Evolutionary conservation across 441 rosid species (phyloP).

Genomic region (Populus hybrid): DNA sequence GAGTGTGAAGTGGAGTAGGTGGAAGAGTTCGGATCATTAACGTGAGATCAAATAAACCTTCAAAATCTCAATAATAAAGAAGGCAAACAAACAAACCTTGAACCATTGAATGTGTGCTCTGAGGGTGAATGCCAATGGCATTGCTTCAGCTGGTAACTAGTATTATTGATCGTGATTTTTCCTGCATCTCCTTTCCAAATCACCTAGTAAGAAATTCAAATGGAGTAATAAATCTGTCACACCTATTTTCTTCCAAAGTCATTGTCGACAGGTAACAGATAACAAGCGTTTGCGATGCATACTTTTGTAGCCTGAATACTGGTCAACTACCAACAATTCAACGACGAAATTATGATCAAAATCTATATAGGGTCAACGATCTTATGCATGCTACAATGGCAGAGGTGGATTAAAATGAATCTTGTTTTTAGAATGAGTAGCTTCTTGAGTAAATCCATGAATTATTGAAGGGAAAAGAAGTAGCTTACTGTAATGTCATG

Average conservation of each 20-base stretch:
- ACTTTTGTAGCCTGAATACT: not conserved
- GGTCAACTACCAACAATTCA: not conserved
- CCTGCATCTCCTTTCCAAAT: slow-evolving; percentile 45
- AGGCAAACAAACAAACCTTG: slow-evolving; percentile 26
- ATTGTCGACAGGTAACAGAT: not conserved
- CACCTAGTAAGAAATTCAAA: slow-evolving; percentile 29
- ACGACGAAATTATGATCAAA: not conserved
- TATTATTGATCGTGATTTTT: slow-evolving; percentile 41
- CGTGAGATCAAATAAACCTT: too few species aligned
- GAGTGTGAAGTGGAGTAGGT: not conserved
- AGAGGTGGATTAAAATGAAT: not conserved
- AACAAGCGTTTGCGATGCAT: not conserved
- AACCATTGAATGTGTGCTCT: slow-evolving; percentile 65
- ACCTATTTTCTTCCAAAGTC: not conserved
- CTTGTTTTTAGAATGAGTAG: not conserved
- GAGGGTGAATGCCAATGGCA: slow-evolving; percentile 82
- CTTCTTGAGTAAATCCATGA: not conserved
- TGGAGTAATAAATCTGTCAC: not conserved
- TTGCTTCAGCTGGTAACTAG: slow-evolving; percentile 44
- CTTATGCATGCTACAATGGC: too few species aligned
- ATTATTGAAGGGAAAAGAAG: not conserved
- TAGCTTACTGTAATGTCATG: slow-evolving; percentile 43
- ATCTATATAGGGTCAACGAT: not conserved
- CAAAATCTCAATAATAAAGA: not conserved
- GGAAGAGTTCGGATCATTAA: not conserved